Evolutionary conservation across 164 flowering plant species (phyloP).

Genomic region (Pachysandra terminalis): DNA sequence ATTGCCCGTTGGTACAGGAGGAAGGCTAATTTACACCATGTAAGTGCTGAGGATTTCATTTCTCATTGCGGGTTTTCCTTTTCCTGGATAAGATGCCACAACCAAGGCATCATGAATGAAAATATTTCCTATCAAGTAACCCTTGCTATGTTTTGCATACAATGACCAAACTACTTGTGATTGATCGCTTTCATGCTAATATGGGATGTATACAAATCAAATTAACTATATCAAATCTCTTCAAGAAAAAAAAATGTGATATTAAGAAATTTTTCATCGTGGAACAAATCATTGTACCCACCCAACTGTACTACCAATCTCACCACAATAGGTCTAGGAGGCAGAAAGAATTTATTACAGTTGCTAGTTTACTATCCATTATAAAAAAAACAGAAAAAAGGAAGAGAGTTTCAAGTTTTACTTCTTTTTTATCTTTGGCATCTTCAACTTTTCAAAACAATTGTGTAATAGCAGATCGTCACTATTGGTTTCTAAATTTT

Average conservation of each 20-base stretch:
- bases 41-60: constrained; percentile 24
- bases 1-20: constrained; percentile 73
- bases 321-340: too few species aligned
- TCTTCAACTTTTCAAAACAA: too few species aligned
- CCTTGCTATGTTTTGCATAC: not conserved
- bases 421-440: too few species aligned
- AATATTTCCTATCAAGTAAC: not conserved
- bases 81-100: not conserved
- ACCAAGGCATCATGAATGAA: not conserved
- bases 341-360: too few species aligned
- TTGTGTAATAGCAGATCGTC: too few species aligned
- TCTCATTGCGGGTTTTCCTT: not conserved
- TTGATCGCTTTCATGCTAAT: not conserved
- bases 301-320: too few species aligned
- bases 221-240: not conserved
- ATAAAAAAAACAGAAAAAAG: too few species aligned
- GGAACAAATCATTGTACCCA: too few species aligned
- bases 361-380: too few species aligned
- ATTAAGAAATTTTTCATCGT: too few species aligned
- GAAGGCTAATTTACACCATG: constrained; percentile 92
- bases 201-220: not conserved
- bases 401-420: too few species aligned
- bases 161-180: not conserved
- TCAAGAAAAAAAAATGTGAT: too few species aligned
- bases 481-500: not conserved